Percentiles rank a stretch among this genome's conserved stretches.
These are phyloP conservation scores for Escallonia rubra DNA, from an alignment of 129 eudicot species.

Conservation along the genomic window DNA sequence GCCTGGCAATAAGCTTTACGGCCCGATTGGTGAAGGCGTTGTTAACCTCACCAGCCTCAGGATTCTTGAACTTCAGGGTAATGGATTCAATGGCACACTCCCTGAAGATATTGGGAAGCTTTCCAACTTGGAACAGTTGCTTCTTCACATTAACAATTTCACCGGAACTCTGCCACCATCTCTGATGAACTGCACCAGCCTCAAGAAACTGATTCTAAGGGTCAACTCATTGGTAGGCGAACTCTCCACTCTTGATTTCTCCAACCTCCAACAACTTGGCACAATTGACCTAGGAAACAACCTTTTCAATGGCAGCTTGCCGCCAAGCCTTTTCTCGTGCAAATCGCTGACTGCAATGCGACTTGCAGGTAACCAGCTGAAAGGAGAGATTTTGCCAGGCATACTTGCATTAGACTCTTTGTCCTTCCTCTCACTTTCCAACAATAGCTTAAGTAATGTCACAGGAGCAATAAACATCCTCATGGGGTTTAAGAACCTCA, in stretches of 20 bases:
- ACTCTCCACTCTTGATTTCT: constrained; percentile 57
- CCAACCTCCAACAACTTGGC: constrained; percentile 34
- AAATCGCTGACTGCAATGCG: constrained; percentile 50
- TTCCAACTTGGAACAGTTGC: constrained; percentile 41
- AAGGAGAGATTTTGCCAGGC: constrained; percentile 36
- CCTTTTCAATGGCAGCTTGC: constrained; percentile 40
- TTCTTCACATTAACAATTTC: constrained; percentile 56
- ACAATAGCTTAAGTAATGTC: constrained; percentile 51
- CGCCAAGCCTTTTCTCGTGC: constrained; percentile 45
- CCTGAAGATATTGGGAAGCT: constrained; percentile 51
- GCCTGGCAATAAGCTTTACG: constrained; percentile 37
- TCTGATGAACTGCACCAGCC: constrained; percentile 44
- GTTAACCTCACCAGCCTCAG: constrained; percentile 37
- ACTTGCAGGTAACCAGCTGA: constrained; percentile 35
- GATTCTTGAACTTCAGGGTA: constrained; percentile 36
- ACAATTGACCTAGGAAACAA: constrained; percentile 68
- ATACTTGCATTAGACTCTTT: constrained; percentile 34
- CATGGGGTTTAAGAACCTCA: constrained; percentile 37
- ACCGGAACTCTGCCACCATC: constrained; percentile 52
- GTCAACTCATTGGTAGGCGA: constrained; percentile 46
- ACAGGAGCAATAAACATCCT: constrained; percentile 40
- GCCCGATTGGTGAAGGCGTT: constrained; percentile 29
- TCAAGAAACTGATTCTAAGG: constrained; percentile 44
- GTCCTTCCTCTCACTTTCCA: constrained; percentile 60
- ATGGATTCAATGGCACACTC: constrained; percentile 34